A percentile compares a stretch with the other conserved stretches of the same genome.
These are phyloP conservation scores for Penicillium coffeae DNA, from an alignment of 495 filamentous ascomycete species.

Conservation along the genomic window DNA sequence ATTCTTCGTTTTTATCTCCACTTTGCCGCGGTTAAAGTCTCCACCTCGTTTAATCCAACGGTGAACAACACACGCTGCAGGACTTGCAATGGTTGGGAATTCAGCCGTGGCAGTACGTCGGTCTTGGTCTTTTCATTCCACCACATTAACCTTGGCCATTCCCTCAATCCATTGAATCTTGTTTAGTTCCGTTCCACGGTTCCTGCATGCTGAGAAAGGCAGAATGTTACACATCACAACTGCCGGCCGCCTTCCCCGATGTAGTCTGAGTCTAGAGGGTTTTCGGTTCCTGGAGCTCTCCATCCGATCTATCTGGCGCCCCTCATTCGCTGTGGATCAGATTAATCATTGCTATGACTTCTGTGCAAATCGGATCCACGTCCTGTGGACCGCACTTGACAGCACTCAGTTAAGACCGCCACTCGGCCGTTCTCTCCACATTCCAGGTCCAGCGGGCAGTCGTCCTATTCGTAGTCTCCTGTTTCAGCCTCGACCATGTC, in stretches of 20 bases:
- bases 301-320: conserved; percentile 20
- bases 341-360: neutral
- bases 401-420: neutral
- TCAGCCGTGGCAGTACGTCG: no score
- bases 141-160: no score
- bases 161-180: conserved; percentile 10
- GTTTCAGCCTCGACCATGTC: conserved; percentile 6
- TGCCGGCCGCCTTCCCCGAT: conserved; percentile 5
- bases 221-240: conserved; percentile 31
- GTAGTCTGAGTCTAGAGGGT: neutral
- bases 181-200: conserved; percentile 8
- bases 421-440: conserved; percentile 5
- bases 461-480: conserved; percentile 8
- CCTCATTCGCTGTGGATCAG: conserved; percentile 9
- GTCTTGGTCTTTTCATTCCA: no score
- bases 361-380: no score
- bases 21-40: neutral
- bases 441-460: conserved; percentile 12
- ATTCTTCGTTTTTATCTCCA: neutral
- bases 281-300: conserved; percentile 17
- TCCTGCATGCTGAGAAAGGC: conserved; percentile 1
- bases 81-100: no score
- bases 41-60: neutral
- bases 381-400: no score
- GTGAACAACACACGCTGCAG: no score